Evolutionary conservation across 1,284 basidiomycete species (phyloP), one percentile per base, ranked within the genome.

Genomic region (Ustilago hordei): DNA sequence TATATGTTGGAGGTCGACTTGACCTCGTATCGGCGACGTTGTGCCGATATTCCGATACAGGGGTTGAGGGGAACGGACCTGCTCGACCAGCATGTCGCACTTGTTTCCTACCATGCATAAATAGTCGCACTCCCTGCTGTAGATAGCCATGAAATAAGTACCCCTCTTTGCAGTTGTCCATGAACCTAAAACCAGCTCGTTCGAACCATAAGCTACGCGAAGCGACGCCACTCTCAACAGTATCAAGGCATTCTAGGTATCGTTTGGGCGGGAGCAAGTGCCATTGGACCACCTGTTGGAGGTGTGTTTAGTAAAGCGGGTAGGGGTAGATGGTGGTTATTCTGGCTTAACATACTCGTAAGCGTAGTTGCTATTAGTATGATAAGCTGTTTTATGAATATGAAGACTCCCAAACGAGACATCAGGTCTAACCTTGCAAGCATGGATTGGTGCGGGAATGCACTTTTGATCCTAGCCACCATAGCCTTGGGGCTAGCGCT

Each of bases 191-290:
- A n/a, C n/a, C n/a, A n/a, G n/a, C n/a, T n/a, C n/a, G n/a, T n/a
- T n/a, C n/a, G n/a, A n/a, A n/a, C n/a, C n/a, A n/a, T n/a, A n/a
- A n/a, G n/a, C n/a, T n/a, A n/a, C n/a, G n/a, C n/a, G n/a, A n/a
- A n/a, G n/a, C n/a, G n/a, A n/a, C n/a, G n/a, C n/a, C n/a, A n/a
- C n/a, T n/a, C n/a, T n/a, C n/a, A n/a, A n/a, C n/a, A n/a, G n/a
- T 81, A 81, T 63, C 73, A 81, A 41, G 80, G 79, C 8, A 71
- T 82, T 55, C 48, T 81, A 3, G 80, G 80, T 4, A 64, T 68
- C 0, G 65, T 81, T 15, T 69, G 69, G 69, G 76, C 79, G 2
- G 53, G 75, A 1, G 79, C 72, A 12, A 79, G 68, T 45, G 80
- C 73, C 17, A 47, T 79, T 5, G 80, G 80, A 8, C 80, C 80